Conservation (phyloP, 2,329 filamentous ascomycete species). For the Fusarium proliferatum region DNA sequence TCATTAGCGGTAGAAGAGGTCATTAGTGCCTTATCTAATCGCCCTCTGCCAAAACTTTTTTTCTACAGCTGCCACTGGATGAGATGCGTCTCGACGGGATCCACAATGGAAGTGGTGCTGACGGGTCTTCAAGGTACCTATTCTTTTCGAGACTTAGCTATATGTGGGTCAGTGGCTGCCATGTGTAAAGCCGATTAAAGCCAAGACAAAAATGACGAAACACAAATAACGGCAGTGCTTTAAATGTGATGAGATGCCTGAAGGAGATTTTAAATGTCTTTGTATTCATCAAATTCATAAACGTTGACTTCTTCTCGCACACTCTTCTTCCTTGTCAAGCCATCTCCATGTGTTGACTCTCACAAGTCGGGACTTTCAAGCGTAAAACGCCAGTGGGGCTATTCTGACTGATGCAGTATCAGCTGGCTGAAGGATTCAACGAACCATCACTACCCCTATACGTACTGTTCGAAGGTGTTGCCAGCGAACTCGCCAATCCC, state of each 20-base stretch:
- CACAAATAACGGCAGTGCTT: background rate
- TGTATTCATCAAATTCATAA: slow-evolving; percentile 23
- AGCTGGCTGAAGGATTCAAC: slow-evolving; percentile 37
- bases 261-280: background rate
- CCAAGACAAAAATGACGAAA: background rate
- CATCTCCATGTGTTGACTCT: background rate
- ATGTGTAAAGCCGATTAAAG: background rate
- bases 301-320: background rate
- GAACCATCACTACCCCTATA: slow-evolving; percentile 34
- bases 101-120: slow-evolving; percentile 19
- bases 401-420: slow-evolving; percentile 14
- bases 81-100: background rate
- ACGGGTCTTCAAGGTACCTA: slow-evolving; percentile 20
- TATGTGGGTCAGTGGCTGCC: slow-evolving; percentile 10
- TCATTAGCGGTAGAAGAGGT: background rate
- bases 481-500: slow-evolving; percentile 12
- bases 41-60: slow-evolving; percentile 30
- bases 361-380: background rate
- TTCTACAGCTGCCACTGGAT: slow-evolving; percentile 29
- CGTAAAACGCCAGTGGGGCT: slow-evolving; percentile 5
- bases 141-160: background rate
- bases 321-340: background rate
- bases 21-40: slow-evolving; percentile 11
- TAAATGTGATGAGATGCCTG: background rate
- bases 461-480: slow-evolving; percentile 19